Base-by-base conservation (phyloP, 805 yeast species). In the Candida quercuum region DNA sequence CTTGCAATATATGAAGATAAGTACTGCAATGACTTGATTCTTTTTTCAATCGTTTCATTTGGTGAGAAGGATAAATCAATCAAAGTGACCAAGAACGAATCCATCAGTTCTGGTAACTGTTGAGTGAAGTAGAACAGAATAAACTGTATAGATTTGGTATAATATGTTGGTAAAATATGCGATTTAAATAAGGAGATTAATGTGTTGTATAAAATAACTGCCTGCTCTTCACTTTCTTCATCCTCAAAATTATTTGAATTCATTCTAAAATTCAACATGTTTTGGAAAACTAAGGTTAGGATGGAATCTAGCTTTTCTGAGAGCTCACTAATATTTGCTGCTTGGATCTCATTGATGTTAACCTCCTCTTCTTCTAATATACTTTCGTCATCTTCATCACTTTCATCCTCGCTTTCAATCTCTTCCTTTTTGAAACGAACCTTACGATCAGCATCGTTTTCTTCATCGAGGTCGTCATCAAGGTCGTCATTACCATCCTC, bases 11-110 rank as follows among this genome's bases (percentile, higher is more conserved):
- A 91, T 3, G 96, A 86, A 1, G 96, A 81, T 38, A 91, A 71
- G 57, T 93, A 91, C 60, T 93, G 98, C 73, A 89, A 74, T 3
- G 96, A 84, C 64, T 89, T 89, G 47, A 87, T 77, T 48, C 95
- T 74, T 46, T 78, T 81, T 38, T 86, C 91, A 26, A 78, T 64
- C 19, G 78, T 72, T 56, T 84, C 88, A 31, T 68, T 66, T 9
- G 80, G 72, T 36, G 80, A 74, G 57, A 93, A 81, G 3, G 95
- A 86, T 28, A 83, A 74, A 54, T 91, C 97, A 31, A 91, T 78
- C 47, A 93, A 67, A 28, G 84, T 67, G 2, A 85, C 94, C 48
- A 91, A 61, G 56, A 77, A 91, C 11, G 95, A 82, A 49, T 91
- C 98, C 55, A 86, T 76, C 41, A 91, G 67, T 52, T 86, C 94